Base-by-base conservation (phyloP, 106 monocot species). In the Apostasia shenzhenica region DNA sequence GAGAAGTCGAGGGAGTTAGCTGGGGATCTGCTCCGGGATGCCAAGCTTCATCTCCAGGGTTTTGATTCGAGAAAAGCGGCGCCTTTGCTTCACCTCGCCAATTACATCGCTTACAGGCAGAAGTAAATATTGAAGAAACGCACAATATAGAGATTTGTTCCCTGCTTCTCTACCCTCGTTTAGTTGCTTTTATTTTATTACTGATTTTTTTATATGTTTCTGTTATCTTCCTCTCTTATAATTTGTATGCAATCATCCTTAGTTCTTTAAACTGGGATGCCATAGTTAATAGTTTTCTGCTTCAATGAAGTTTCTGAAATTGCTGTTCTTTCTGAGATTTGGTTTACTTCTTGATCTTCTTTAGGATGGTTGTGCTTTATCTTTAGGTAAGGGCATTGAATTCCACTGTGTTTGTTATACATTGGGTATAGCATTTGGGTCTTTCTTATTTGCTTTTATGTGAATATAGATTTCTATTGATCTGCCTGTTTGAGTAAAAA, bases 31-130 rank as follows among this genome's bases (percentile, higher is more conserved):
- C 82, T 89, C 57, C 47, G 41, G 55, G 84, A 86, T 44, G 94
- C 90, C 1, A 85, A 75, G 68, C 66, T 78, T 51, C 82, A 87
- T 76, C 67, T 94, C 8, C 37, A 47, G 12, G 87, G 55, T 41
- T 94, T 94, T 61, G 85, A 90, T n/a, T 51, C 63, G 2, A 75
- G 71, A 12, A 84, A 84, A 77, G 90, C 81, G 1, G 84, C 78
- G 38, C 94, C 94, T 13, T 77, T 94, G 76, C 9, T 94, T 37
- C 74, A 72, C 48, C 55, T 94, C 68, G 84, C 90, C 3, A 66
- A 94, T 70, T 90, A 83, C 55, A 90, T 94, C n/a, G 90, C 90
- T 0, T 73, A 81, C 74, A 40, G 94, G 45, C 81, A 90, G 72
- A 90, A 87, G 0, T 84, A 79, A 47, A 42, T 48, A 8, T 43